phyloP scores from a whole-genome alignment of 441 rosid genomes.

The Kokia cookei region DNA sequence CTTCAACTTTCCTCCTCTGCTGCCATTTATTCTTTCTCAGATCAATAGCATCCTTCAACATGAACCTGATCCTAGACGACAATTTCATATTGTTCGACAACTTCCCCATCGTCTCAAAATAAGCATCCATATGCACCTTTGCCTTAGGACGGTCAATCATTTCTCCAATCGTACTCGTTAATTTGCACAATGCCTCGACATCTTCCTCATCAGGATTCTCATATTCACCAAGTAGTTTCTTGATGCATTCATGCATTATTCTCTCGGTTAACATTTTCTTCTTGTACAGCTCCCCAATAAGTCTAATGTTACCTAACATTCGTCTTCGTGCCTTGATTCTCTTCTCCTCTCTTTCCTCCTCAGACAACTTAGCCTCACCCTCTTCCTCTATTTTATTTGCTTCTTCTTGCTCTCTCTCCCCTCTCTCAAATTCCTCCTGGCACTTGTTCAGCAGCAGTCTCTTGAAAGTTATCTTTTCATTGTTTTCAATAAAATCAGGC shows the following conservation, averaged over 20 bases:
- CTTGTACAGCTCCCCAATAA: constrained; percentile 96
- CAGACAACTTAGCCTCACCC: constrained; percentile 26
- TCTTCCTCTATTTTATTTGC: not conserved
- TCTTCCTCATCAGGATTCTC: constrained; percentile 90
- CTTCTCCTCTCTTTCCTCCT: constrained; percentile 81
- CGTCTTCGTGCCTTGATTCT: constrained; percentile 82
- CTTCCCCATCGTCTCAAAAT: constrained; percentile 65
- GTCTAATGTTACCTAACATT: constrained; percentile 94
- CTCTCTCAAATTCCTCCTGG: constrained; percentile 78
- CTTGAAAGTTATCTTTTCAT: constrained; percentile 73
- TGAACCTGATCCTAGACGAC: constrained; percentile 81
- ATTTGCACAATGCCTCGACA: constrained; percentile 83
- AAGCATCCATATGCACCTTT: constrained; percentile 62
- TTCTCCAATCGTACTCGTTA: constrained; percentile 92
- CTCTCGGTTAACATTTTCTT: constrained; percentile 78
- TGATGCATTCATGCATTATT: constrained; percentile 88
- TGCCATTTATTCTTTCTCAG: constrained; percentile 93
- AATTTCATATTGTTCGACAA: constrained; percentile 65
- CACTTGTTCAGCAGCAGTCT: constrained; percentile 87
- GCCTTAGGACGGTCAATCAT: constrained; percentile 77
- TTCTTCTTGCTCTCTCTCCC: not conserved
- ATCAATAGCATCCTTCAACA: constrained; percentile 88
- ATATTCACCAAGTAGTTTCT: constrained; percentile 61
- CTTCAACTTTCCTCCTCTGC: constrained; percentile 96
- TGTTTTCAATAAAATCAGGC: constrained; percentile 60